Percentiles rank a stretch among this genome's conserved stretches.
phyloP scores from a whole-genome alignment of 805 yeast species.

The Kurtzmaniella cleridarum region DNA sequence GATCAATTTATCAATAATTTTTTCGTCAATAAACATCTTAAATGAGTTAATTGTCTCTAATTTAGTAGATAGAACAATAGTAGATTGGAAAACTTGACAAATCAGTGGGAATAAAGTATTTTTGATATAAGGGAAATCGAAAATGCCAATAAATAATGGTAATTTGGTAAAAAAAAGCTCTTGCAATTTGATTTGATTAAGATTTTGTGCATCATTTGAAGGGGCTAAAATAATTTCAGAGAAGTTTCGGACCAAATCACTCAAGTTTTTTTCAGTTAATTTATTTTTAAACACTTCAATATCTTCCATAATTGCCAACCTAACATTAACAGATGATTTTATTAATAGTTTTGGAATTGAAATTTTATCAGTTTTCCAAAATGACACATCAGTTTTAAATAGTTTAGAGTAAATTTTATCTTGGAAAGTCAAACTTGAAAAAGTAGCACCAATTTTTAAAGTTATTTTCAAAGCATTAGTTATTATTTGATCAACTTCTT shows the following conservation, averaged over 20 bases:
- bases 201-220: conserved; percentile 21
- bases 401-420: conserved; percentile 56
- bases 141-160: conserved; percentile 35
- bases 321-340: conserved; percentile 24
- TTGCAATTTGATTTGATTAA: conserved; percentile 39
- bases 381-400: conserved; percentile 17
- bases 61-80: conserved; percentile 79
- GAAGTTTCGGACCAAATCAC: conserved; percentile 41
- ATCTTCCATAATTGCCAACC: conserved; percentile 37
- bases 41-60: conserved; percentile 60
- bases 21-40: conserved; percentile 48
- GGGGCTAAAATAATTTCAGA: conserved; percentile 28
- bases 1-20: conserved; percentile 64
- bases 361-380: conserved; percentile 14
- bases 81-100: conserved; percentile 70
- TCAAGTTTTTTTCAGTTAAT: conserved; percentile 49
- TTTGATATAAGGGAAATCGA: conserved; percentile 69
- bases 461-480: conserved; percentile 49
- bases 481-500: conserved; percentile 34
- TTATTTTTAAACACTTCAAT: conserved; percentile 43
- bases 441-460: conserved; percentile 53
- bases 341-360: conserved; percentile 12
- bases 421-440: conserved; percentile 75
- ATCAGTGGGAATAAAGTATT: conserved; percentile 70
- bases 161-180: conserved; percentile 46